phyloP scores from a whole-genome alignment of 2,329 filamentous ascomycete species.

The Rhexocercosporidium sp. region DNA sequence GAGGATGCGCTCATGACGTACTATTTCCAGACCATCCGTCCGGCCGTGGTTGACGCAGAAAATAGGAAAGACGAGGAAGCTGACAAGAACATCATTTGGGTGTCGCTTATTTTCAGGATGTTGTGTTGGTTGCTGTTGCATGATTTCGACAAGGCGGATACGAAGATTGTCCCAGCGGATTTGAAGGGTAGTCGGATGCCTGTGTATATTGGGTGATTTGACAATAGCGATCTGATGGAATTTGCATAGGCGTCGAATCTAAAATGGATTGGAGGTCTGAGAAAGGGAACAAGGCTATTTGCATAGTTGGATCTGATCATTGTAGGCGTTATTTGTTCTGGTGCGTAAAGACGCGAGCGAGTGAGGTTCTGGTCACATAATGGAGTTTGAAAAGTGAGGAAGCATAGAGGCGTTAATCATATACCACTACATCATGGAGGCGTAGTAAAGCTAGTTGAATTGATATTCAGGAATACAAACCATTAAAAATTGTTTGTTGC shows the following conservation, averaged over 20 bases:
- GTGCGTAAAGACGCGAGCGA: no score
- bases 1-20: slow-evolving; percentile 57
- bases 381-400: no score
- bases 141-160: slow-evolving; percentile 60
- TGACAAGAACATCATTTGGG: slow-evolving; percentile 54
- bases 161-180: slow-evolving; percentile 58
- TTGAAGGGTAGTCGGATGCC: slow-evolving; percentile 59
- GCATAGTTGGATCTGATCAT: no score
- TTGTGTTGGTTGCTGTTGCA: slow-evolving; percentile 63
- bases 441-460: no score
- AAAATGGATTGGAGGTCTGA: no score
- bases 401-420: no score
- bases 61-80: slow-evolving; percentile 24
- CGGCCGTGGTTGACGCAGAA: slow-evolving; percentile 44
- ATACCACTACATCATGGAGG: no score
- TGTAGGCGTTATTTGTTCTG: no score
- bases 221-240: not conserved
- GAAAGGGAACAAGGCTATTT: no score
- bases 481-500: no score
- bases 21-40: slow-evolving; percentile 55
- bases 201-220: slow-evolving; percentile 55
- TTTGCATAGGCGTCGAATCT: not conserved
- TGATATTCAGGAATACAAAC: no score
- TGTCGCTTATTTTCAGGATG: slow-evolving; percentile 60
- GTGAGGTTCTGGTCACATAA: no score